Conservation (phyloP, 2,329 filamentous ascomycete species). For the Colletotrichum paranaense region DNA sequence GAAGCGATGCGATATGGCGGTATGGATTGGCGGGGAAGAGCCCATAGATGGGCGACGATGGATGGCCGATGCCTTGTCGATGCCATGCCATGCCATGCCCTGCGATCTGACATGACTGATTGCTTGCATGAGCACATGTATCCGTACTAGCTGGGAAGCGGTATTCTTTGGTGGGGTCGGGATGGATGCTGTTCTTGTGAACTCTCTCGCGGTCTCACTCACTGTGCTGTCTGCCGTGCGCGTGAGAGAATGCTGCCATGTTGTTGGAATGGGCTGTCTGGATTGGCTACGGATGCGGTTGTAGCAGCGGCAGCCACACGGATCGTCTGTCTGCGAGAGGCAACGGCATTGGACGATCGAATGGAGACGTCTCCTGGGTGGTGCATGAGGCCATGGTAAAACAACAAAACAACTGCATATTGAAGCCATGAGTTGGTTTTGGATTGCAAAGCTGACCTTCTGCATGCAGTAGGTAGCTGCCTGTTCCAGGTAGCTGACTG, state of each 20-base stretch:
- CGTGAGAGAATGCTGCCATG: slow-evolving; percentile 17
- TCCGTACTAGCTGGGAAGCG: slow-evolving; percentile 4
- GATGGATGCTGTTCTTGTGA: background rate
- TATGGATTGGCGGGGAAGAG: slow-evolving; percentile 29
- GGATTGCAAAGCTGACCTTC: background rate
- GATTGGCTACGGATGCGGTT: slow-evolving; percentile 20
- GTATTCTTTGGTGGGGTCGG: slow-evolving; percentile 6
- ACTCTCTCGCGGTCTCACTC: background rate
- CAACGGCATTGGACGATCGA: slow-evolving; percentile 14
- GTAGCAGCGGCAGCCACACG: background rate
- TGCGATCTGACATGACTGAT: slow-evolving; percentile 7
- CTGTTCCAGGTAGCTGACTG: background rate
- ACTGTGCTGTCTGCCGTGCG: background rate
- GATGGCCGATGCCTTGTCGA: slow-evolving; percentile 10
- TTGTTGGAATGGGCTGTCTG: slow-evolving; percentile 21
- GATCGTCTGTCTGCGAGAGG: background rate
- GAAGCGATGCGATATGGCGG: slow-evolving; percentile 18
- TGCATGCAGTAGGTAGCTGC: slow-evolving; percentile 9
- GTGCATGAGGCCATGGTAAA: slow-evolving; percentile 28
- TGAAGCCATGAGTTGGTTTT: background rate
- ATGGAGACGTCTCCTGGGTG: slow-evolving; percentile 14
- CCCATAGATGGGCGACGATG: slow-evolving; percentile 10
- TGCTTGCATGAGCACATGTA: slow-evolving; percentile 18
- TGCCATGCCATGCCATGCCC: slow-evolving; percentile 7
- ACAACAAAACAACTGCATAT: slow-evolving; percentile 24